phyloP scores from a whole-genome alignment of 371 early-diverging fungal genomes.

The Apophysomyces elegans region DNA sequence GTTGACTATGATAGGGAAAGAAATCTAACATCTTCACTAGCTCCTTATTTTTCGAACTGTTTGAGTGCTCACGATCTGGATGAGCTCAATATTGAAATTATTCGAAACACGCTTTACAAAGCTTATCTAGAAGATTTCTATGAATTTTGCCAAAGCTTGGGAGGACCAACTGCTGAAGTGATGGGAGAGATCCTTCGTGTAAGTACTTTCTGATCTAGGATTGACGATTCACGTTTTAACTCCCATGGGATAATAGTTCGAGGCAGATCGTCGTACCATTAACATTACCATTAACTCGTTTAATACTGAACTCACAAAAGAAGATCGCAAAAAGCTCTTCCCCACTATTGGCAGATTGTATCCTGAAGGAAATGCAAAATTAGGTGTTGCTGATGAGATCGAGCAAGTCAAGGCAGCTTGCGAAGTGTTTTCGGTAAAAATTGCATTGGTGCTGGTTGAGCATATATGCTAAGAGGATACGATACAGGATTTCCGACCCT shows the following conservation, averaged over 20 bases:
- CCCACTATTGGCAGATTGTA: conserved; percentile 91
- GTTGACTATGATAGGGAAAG: too few relatives aligned
- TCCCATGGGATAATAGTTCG: conserved; percentile 67
- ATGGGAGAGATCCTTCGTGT: conserved; percentile 93
- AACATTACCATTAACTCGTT: conserved; percentile 99
- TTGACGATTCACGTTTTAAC: too few relatives aligned
- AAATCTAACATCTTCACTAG: conserved; percentile 38
- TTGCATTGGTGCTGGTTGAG: background rate
- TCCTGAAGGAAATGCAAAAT: conserved; percentile 86
- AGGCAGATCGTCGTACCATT: conserved; percentile 96
- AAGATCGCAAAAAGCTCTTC: conserved; percentile 92
- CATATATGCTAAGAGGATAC: background rate
- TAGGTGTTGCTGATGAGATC: conserved; percentile 91
- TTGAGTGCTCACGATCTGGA: conserved; percentile 96
- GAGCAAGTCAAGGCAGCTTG: conserved; percentile 90
- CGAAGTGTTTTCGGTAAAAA: conserved; percentile 79
- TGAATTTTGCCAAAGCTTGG: conserved; percentile 82
- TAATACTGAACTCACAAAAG: conserved; percentile 94
- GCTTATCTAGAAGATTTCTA: conserved; percentile 98
- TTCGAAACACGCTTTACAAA: conserved; percentile 97
- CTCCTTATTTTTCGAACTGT: conserved; percentile 97
- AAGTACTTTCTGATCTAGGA: conserved; percentile 10
- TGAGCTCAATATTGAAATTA: conserved; percentile 98
- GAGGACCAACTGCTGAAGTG: conserved; percentile 90
- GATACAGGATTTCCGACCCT: conserved; percentile 73